A percentile compares a stretch with the other conserved stretches of the same genome.
Conservation (phyloP, 1,284 basidiomycete genomes). For the Pascua sp. region DNA sequence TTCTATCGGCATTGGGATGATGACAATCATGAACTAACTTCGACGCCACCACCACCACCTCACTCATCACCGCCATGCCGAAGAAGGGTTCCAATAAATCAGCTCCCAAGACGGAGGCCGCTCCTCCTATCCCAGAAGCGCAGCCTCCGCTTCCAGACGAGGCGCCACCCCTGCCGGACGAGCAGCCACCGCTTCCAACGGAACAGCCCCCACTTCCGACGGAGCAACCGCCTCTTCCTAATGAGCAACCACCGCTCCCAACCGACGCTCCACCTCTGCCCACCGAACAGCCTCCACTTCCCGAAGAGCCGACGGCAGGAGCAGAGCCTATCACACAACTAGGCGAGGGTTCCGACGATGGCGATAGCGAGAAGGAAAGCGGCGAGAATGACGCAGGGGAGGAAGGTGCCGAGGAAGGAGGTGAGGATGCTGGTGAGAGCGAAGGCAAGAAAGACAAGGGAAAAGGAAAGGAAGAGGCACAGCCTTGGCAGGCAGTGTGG, state of each 20-base stretch:
- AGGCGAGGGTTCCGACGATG: slow-evolving; percentile 17
- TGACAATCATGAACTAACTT: too few species aligned
- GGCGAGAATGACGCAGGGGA: slow-evolving; percentile 9
- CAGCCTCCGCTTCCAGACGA: slow-evolving; percentile 2
- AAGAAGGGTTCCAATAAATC: too few species aligned
- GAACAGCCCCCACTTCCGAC: slow-evolving; percentile 12
- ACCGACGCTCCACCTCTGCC: slow-evolving; percentile 4
- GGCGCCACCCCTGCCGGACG: slow-evolving; percentile 4
- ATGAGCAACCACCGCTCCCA: slow-evolving; percentile 1
- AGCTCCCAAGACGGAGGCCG: too few species aligned
- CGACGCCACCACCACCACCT: too few species aligned
- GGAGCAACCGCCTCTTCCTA: slow-evolving; percentile 11
- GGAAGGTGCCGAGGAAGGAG: slow-evolving; percentile 13
- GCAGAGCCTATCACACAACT: slow-evolving; percentile 26
- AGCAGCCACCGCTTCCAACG: slow-evolving; percentile 1
- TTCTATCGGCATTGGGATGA: too few species aligned
- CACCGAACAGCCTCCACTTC: slow-evolving; percentile 3
- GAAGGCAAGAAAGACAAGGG: slow-evolving; percentile 19
- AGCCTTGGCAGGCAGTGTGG: slow-evolving; percentile 77
- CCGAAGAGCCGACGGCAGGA: background rate
- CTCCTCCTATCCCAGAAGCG: background rate
- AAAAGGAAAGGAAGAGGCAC: slow-evolving; percentile 20
- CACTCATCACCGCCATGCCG: too few species aligned
- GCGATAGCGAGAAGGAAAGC: slow-evolving; percentile 8
- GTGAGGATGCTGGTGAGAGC: slow-evolving; percentile 3